phyloP scores from a whole-genome alignment of 768 basidiomycete species.

The Amyloporia xantha region DNA sequence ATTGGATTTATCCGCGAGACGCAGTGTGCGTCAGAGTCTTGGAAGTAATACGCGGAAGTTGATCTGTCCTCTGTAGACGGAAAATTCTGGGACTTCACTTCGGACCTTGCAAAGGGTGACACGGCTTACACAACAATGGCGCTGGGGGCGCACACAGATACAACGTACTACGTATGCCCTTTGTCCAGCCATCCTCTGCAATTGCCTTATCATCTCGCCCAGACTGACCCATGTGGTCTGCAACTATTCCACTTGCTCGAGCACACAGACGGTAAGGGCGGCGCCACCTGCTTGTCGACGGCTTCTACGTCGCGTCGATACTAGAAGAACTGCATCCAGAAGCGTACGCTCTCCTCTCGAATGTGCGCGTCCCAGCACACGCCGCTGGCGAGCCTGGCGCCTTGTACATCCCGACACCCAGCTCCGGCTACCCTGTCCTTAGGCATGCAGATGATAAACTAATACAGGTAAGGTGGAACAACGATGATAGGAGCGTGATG shows the following conservation, averaged over 20 bases:
- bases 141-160: conserved; percentile 80
- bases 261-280: conserved; percentile 74
- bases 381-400: conserved; percentile 72
- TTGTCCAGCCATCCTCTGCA: background rate
- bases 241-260: conserved; percentile 94
- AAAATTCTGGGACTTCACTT: conserved; percentile 95
- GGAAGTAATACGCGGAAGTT: background rate
- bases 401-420: conserved; percentile 50
- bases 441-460: conserved; percentile 67
- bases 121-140: conserved; percentile 90
- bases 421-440: conserved; percentile 63
- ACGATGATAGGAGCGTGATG: conserved; percentile 86
- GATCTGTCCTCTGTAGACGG: conserved; percentile 54
- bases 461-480: conserved; percentile 86
- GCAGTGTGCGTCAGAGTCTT: conserved; percentile 37
- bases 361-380: conserved; percentile 69
- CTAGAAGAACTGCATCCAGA: conserved; percentile 68
- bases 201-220: background rate
- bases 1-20: conserved; percentile 91
- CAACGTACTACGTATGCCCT: conserved; percentile 57
- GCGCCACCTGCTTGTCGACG: conserved; percentile 92
- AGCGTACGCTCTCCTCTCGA: conserved; percentile 62
- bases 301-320: conserved; percentile 84
- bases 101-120: conserved; percentile 86
- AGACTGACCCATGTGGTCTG: conserved; percentile 94